These are phyloP conservation scores for Coelastrella sp. DNA, from an alignment of 139 green algal genomes.

Conservation along the genomic window DNA sequence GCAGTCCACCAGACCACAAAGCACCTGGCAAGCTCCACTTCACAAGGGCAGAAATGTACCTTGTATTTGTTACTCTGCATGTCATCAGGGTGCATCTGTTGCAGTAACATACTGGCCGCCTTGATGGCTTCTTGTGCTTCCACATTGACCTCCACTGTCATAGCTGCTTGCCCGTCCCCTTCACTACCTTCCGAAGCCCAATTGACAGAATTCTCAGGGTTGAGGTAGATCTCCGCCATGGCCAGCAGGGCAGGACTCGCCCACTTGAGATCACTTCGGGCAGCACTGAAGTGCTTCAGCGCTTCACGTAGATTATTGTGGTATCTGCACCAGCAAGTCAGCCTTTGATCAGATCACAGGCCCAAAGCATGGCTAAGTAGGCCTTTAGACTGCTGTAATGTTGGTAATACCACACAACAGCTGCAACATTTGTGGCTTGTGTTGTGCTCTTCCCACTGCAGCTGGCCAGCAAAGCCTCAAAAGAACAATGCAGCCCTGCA, in stretches of 20 bases:
- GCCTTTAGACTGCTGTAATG: too few species aligned
- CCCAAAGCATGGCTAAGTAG: too few species aligned
- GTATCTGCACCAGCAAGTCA: constrained; percentile 48
- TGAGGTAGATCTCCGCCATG: constrained; percentile 89
- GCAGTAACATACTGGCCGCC: constrained; percentile 68
- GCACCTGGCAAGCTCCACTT: too few species aligned
- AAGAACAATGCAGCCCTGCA: too few species aligned
- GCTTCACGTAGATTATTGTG: constrained; percentile 70
- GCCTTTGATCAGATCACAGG: neutral
- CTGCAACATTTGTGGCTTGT: neutral
- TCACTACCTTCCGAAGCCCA: constrained; percentile 56
- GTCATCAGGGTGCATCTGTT: constrained; percentile 56
- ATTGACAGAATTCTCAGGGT: constrained; percentile 76
- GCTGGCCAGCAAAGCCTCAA: neutral
- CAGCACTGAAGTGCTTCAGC: constrained; percentile 74
- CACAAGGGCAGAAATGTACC: neutral
- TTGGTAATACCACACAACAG: too few species aligned
- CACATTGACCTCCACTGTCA: constrained; percentile 2
- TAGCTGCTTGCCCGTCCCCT: neutral
- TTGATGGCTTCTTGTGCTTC: constrained; percentile 60
- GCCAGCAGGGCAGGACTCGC: constrained; percentile 66
- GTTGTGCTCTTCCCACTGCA: neutral
- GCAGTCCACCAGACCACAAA: too few species aligned
- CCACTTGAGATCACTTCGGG: constrained; percentile 74
- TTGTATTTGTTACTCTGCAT: constrained; percentile 43